Evolutionary conservation across 495 filamentous ascomycete genomes (phyloP), one percentile per base, ranked within the genome.

Genomic region (Penicillium odoratum): DNA sequence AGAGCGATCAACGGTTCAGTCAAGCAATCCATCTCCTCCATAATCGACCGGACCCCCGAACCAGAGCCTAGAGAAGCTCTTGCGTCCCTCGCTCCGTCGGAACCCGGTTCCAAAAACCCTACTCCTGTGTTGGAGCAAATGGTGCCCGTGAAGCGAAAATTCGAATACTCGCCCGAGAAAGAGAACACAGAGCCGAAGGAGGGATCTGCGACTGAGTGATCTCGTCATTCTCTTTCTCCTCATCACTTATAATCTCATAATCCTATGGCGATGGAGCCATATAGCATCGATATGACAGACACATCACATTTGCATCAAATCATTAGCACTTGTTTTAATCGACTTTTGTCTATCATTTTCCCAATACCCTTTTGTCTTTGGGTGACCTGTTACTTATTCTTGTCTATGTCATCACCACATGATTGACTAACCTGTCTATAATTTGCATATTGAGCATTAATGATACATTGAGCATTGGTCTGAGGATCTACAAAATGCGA

Each of bases 21-120:
- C 13, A 78, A 78, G 59, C 75, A 75, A 30, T 71, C 74, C n/a
- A 79, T 79, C 49, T 76, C 72, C 1, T 78, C 75, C 2, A 77
- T 79, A 25, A 78, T 79, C 47, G 76, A 79, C 57, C 71, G 71
- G 11, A 67, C 72, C 3, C 72, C 74, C 1, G 72, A 71, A 38
- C 50, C 59, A 3, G 66, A 66, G 15, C 58, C 60, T 2, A 63
- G 69, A 26, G 73, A 72, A 55, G 62, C 56, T 18, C 48, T 68
- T 31, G 55, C 72, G 15, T 53, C 59, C 36, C 26, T 62, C 29
- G 53, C 64, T 25, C 33, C 61, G 31, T 61, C 66, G 15, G 56
- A 66, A 51, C 44, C 70, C 30, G 33, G 53, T 48, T 48, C 55
- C 0, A 69, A 73, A 38, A 55, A 55, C 5, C 53, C 56, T 3